phyloP scores from a whole-genome alignment of 331 rosid genomes.

The Telfairia occidentalis region DNA sequence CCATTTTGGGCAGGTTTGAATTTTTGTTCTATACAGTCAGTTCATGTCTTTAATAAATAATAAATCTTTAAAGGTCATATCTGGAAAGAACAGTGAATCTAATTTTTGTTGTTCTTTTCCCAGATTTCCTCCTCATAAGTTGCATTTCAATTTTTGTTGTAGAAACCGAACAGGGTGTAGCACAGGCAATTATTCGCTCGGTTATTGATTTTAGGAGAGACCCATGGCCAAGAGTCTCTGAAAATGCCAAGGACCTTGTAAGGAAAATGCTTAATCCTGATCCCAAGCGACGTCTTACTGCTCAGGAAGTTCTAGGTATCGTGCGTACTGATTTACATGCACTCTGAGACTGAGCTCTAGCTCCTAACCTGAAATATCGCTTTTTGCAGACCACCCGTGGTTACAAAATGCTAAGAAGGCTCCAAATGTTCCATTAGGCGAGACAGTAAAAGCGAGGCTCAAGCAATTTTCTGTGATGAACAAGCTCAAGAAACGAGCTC shows the following conservation, averaged over 20 bases:
- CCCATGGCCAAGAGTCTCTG: slow-evolving; percentile 84
- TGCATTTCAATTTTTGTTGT: slow-evolving; percentile 11
- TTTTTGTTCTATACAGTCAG: background rate
- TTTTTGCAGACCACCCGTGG: slow-evolving; percentile 63
- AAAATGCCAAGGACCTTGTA: slow-evolving; percentile 64
- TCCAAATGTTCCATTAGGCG: slow-evolving; percentile 55
- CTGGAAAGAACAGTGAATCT: background rate
- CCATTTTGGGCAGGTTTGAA: slow-evolving; percentile 90
- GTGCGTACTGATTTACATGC: slow-evolving; percentile 3
- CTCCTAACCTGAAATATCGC: background rate
- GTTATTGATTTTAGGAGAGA: slow-evolving; percentile 62
- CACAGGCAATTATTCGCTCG: slow-evolving; percentile 71
- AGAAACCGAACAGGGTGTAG: slow-evolving; percentile 93
- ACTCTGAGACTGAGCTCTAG: background rate
- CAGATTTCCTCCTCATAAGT: slow-evolving; percentile 5
- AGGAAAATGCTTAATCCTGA: slow-evolving; percentile 75
- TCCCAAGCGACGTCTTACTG: slow-evolving; percentile 59
- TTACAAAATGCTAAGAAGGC: slow-evolving; percentile 52
- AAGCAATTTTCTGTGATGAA: slow-evolving; percentile 88
- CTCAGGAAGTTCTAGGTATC: slow-evolving; percentile 72
- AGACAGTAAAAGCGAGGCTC: slow-evolving; percentile 68
- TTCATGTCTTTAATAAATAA: background rate
- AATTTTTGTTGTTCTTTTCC: background rate
- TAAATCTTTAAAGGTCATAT: background rate
- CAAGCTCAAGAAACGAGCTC: slow-evolving; percentile 82